A percentile compares a stretch with the other conserved stretches of the same genome.
These are phyloP conservation scores for Cornus kousa DNA, from an alignment of 148 eudicot species.

Conservation along the genomic window DNA sequence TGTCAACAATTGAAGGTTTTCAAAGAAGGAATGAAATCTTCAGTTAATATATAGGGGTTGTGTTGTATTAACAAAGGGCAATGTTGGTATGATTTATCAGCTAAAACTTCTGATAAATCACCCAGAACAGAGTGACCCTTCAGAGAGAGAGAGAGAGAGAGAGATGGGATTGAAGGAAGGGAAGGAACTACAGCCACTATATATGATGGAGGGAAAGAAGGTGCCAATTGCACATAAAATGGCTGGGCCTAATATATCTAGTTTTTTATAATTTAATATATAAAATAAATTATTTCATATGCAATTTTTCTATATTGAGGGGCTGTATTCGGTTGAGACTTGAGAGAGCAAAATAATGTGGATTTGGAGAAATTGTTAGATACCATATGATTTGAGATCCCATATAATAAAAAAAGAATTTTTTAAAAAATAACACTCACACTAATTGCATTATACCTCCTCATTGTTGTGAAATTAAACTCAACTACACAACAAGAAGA, in stretches of 20 bases:
- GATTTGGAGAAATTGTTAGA: slow-evolving; percentile 25
- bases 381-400: too few species aligned
- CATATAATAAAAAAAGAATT: neutral
- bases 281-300: too few species aligned
- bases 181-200: slow-evolving; percentile 45
- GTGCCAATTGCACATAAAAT: slow-evolving; percentile 34
- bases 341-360: slow-evolving; percentile 53
- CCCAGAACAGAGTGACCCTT: slow-evolving; percentile 18
- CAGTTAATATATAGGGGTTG: neutral
- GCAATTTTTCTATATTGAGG: neutral
- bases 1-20: neutral
- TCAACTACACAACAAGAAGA: too few species aligned
- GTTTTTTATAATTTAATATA: neutral
- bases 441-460: neutral
- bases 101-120: slow-evolving; percentile 48
- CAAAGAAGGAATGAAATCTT: neutral
- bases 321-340: slow-evolving; percentile 21
- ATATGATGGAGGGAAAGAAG: slow-evolving; percentile 46
- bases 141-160: neutral
- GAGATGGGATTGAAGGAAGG: slow-evolving; percentile 18
- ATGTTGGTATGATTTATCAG: slow-evolving; percentile 55
- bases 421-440: neutral
- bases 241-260: slow-evolving; percentile 38
- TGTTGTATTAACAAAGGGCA: slow-evolving; percentile 9
- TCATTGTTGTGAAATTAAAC: too few species aligned